These are phyloP conservation scores for Penicillium hordei DNA, from an alignment of 2,329 filamentous ascomycete species.

Conservation along the genomic window DNA sequence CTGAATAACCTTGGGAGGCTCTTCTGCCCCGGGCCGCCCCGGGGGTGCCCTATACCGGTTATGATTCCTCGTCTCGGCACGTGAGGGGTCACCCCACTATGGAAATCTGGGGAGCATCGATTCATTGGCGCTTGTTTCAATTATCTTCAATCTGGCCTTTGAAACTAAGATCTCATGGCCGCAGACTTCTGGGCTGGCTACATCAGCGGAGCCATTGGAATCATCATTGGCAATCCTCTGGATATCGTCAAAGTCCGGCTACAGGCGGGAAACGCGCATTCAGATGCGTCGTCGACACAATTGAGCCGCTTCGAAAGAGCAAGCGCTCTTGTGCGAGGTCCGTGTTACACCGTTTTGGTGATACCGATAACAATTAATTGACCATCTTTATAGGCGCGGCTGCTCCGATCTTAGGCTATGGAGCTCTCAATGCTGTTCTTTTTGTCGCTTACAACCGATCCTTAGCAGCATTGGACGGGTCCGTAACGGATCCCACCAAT, in stretches of 20 bases:
- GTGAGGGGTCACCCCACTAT: slow-evolving; percentile 8
- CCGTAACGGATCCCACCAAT: slow-evolving; percentile 46
- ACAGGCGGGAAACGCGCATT: slow-evolving; percentile 59
- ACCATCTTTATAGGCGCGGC: slow-evolving; percentile 62
- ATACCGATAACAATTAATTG: background rate
- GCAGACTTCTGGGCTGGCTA: slow-evolving; percentile 95
- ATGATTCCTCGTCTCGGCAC: background rate
- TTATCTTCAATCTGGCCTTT: background rate
- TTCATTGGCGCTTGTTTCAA: background rate
- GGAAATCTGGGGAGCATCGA: slow-evolving; percentile 9
- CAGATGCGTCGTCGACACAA: slow-evolving; percentile 25
- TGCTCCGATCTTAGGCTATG: slow-evolving; percentile 84
- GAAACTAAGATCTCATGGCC: slow-evolving; percentile 57
- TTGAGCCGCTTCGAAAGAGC: slow-evolving; percentile 36
- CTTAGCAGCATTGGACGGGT: slow-evolving; percentile 59
- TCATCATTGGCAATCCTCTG: slow-evolving; percentile 84
- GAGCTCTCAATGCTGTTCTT: slow-evolving; percentile 83
- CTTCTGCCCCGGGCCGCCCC: background rate
- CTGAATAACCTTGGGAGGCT: background rate
- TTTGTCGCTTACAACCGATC: slow-evolving; percentile 89
- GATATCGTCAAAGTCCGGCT: slow-evolving; percentile 77
- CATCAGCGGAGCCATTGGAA: slow-evolving; percentile 78
- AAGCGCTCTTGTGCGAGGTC: slow-evolving; percentile 43
- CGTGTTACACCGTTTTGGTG: background rate
- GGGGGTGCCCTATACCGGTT: background rate